These are phyloP conservation scores for Erodium texanum DNA, from an alignment of 441 rosid genomes.

Conservation along the genomic window DNA sequence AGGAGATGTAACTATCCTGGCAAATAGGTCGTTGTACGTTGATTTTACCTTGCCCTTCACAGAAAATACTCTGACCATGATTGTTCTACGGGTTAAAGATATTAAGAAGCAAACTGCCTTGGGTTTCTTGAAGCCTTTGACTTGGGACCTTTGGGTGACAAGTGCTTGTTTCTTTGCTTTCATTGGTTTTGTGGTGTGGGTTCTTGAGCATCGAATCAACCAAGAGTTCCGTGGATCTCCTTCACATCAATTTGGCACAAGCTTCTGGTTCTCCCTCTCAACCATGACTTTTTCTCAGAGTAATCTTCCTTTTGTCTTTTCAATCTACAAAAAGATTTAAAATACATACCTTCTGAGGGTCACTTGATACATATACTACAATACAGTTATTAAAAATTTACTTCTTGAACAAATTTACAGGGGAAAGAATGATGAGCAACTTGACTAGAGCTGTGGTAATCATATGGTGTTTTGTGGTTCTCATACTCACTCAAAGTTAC, in stretches of 20 bases:
- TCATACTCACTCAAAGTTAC: slow-evolving; percentile 51
- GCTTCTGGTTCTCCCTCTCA: slow-evolving; percentile 48
- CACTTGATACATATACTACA: neutral
- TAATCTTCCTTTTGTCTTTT: neutral
- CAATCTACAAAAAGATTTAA: neutral
- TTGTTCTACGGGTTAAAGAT: slow-evolving; percentile 23
- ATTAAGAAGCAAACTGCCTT: slow-evolving; percentile 17
- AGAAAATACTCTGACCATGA: slow-evolving; percentile 42
- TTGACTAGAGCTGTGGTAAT: slow-evolving; percentile 38
- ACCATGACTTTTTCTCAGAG: slow-evolving; percentile 55
- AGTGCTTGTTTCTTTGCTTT: slow-evolving; percentile 33
- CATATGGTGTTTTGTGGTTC: slow-evolving; percentile 51
- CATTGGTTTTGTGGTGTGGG: slow-evolving; percentile 49
- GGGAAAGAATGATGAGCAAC: slow-evolving; percentile 42
- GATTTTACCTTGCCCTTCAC: slow-evolving; percentile 54
- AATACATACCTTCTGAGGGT: neutral
- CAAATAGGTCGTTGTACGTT: slow-evolving; percentile 35
- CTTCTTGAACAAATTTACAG: slow-evolving; percentile 18
- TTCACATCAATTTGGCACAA: slow-evolving; percentile 24
- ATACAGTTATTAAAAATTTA: too few relatives aligned
- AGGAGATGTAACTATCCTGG: slow-evolving; percentile 47
- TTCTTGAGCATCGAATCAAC: slow-evolving; percentile 45
- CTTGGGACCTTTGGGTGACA: slow-evolving; percentile 46
- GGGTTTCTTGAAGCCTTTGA: slow-evolving; percentile 50
- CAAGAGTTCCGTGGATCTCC: slow-evolving; percentile 48